Conservation (phyloP, 2,329 filamentous ascomycete genomes). For the Fusarium globosum region DNA sequence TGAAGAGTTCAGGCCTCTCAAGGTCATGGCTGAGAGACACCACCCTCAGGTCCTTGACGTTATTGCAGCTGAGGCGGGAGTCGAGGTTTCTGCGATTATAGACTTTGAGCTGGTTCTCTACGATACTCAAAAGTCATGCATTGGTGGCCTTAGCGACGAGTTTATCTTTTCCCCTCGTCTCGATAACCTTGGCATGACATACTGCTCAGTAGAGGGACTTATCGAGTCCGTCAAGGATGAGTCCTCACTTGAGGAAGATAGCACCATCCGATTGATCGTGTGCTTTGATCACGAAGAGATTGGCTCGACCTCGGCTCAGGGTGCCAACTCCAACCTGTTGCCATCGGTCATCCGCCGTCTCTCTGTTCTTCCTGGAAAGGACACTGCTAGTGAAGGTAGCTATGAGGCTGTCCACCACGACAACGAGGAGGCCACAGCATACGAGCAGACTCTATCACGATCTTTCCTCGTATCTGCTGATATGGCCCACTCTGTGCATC, state of each 20-base stretch:
- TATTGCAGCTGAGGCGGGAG: conserved; percentile 82
- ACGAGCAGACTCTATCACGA: conserved; percentile 89
- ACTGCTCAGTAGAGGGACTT: conserved; percentile 87
- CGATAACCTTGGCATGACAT: conserved; percentile 97
- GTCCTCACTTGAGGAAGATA: conserved; percentile 77
- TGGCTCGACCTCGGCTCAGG: conserved; percentile 90
- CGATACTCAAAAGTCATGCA: conserved; percentile 89
- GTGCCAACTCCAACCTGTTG: conserved; percentile 91
- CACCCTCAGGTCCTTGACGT: conserved; percentile 88
- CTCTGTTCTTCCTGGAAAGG: conserved; percentile 77
- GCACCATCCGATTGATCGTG: conserved; percentile 87
- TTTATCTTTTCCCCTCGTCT: conserved; percentile 96
- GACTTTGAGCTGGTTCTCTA: conserved; percentile 99
- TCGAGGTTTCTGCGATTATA: conserved; percentile 76
- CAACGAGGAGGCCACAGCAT: conserved; percentile 78
- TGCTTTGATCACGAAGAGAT: conserved; percentile 99
- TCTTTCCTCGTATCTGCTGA: conserved; percentile 97
- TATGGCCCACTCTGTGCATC: conserved; percentile 97
- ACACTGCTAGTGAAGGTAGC: conserved; percentile 72
- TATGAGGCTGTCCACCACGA: conserved; percentile 69
- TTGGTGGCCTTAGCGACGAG: conserved; percentile 92
- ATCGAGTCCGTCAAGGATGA: conserved; percentile 78
- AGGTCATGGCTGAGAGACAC: conserved; percentile 82
- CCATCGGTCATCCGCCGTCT: conserved; percentile 88
- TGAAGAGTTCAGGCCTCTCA: conserved; percentile 78